Percentiles rank a stretch among this genome's conserved stretches.
Conservation (phyloP, 2,329 filamentous ascomycete species). For the Allantophomopsis lycopodina region DNA sequence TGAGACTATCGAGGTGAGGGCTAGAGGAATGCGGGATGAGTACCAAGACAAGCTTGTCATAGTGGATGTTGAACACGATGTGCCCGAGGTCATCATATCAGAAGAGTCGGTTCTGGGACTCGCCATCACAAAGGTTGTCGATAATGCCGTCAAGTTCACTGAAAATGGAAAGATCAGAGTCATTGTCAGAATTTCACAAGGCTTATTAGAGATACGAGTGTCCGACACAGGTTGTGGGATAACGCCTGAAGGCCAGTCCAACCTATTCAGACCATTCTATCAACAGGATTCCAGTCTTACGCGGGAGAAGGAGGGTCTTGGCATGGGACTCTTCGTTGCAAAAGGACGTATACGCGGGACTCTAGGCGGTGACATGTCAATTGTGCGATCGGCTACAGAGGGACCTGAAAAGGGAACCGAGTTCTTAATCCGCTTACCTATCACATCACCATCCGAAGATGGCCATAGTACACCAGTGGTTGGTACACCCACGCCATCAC, state of each 20-base stretch:
- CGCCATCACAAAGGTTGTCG: slow-evolving; percentile 25
- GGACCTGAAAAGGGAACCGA: slow-evolving; percentile 49
- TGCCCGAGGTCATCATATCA: slow-evolving; percentile 35
- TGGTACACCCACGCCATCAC: slow-evolving; percentile 7
- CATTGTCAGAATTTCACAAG: slow-evolving; percentile 33
- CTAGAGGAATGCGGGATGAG: slow-evolving; percentile 12
- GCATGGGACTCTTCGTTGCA: slow-evolving; percentile 56
- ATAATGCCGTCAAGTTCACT: slow-evolving; percentile 61
- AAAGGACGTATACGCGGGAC: slow-evolving; percentile 54
- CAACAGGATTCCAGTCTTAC: slow-evolving; percentile 56
- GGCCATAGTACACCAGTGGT: slow-evolving; percentile 10
- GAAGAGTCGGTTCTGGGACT: slow-evolving; percentile 34
- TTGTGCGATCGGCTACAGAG: slow-evolving; percentile 46
- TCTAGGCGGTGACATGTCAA: slow-evolving; percentile 51
- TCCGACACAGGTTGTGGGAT: slow-evolving; percentile 57
- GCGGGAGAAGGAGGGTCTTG: slow-evolving; percentile 52
- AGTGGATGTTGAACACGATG: slow-evolving; percentile 20
- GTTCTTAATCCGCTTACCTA: slow-evolving; percentile 53
- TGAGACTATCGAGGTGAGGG: slow-evolving; percentile 14
- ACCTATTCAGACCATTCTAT: slow-evolving; percentile 57
- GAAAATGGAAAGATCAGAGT: slow-evolving; percentile 47
- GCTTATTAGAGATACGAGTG: slow-evolving; percentile 45
- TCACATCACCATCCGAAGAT: slow-evolving; percentile 2
- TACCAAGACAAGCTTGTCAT: slow-evolving; percentile 21
- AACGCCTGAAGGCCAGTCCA: slow-evolving; percentile 48